Percentiles rank a stretch among this genome's conserved stretches.
Evolutionary conservation across 345 rosid genomes (phyloP).

Genomic region (Capsella bursapastoris): DNA sequence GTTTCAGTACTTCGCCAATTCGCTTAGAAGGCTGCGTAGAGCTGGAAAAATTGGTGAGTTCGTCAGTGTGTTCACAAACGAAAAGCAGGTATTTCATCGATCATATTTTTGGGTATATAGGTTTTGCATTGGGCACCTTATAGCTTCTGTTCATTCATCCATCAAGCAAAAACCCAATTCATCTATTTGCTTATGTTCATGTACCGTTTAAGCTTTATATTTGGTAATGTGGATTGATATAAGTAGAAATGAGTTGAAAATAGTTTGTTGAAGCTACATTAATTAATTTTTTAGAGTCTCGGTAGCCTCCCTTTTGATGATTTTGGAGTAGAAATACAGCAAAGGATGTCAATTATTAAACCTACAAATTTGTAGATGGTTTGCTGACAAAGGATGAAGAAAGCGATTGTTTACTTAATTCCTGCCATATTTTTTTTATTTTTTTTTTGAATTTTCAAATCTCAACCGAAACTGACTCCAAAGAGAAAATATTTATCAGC

Average conservation of each 20-base stretch:
- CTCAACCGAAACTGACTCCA: conserved; percentile 27
- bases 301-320: conserved; percentile 9
- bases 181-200: conserved; percentile 10
- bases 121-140: background rate
- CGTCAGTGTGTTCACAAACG: conserved; percentile 84
- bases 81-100: conserved; percentile 78
- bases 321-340: conserved; percentile 22
- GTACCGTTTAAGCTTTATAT: conserved; percentile 8
- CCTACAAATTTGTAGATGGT: background rate
- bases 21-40: conserved; percentile 82
- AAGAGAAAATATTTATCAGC: conserved; percentile 52
- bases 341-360: conserved; percentile 15
- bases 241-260: background rate
- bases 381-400: conserved; percentile 9
- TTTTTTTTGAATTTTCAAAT: conserved; percentile 18
- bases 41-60: conserved; percentile 92
- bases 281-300: background rate
- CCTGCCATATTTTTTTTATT: conserved; percentile 4
- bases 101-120: background rate
- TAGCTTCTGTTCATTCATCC: conserved; percentile 21
- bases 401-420: background rate
- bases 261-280: conserved; percentile 4
- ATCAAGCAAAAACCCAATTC: conserved; percentile 8
- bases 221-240: conserved; percentile 4
- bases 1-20: conserved; percentile 67